phyloP scores from a whole-genome alignment of 1,284 basidiomycete genomes.

The Tetrapyrgos nigripes region DNA sequence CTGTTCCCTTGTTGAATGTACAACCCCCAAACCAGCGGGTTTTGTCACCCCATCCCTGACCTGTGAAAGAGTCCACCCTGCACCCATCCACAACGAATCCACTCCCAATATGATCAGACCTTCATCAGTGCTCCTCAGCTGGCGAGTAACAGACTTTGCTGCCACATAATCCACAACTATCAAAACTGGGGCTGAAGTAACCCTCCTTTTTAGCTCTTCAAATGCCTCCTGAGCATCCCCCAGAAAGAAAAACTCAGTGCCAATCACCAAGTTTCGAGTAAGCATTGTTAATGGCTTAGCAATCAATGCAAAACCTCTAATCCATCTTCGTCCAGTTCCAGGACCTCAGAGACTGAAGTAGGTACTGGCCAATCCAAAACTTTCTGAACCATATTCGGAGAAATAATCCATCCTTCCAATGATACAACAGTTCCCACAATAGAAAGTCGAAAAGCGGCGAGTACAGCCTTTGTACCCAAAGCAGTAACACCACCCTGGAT shows the following conservation, averaged over 20 bases:
- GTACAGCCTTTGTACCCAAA: slow-evolving; percentile 32
- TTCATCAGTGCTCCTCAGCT: slow-evolving; percentile 23
- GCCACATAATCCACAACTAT: slow-evolving; percentile 33
- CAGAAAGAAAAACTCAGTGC: slow-evolving; percentile 26
- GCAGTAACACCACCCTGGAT: slow-evolving; percentile 33
- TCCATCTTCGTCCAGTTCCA: slow-evolving; percentile 36
- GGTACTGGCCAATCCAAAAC: slow-evolving; percentile 37
- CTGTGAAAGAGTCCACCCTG: slow-evolving; percentile 41
- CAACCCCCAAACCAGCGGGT: slow-evolving; percentile 35
- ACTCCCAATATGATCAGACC: slow-evolving; percentile 37
- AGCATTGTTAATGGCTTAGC: slow-evolving; percentile 38
- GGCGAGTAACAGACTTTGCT: slow-evolving; percentile 18
- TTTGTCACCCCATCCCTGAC: slow-evolving; percentile 20
- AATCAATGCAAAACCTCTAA: slow-evolving; percentile 35
- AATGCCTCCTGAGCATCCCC: slow-evolving; percentile 26
- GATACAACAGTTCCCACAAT: slow-evolving; percentile 37
- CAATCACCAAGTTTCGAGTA: slow-evolving; percentile 4
- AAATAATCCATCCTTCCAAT: slow-evolving; percentile 35
- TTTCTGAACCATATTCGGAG: slow-evolving; percentile 30
- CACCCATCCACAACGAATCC: slow-evolving; percentile 36
- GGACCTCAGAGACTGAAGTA: slow-evolving; percentile 33
- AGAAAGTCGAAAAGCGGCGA: slow-evolving; percentile 25
- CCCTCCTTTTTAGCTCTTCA: slow-evolving; percentile 29
- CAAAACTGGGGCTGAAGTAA: slow-evolving; percentile 33
- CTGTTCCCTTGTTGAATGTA: slow-evolving; percentile 36